Percentiles rank a stretch among this genome's conserved stretches.
These are phyloP conservation scores for Amanita exitialis DNA, from an alignment of 768 basidiomycete genomes.

Conservation along the genomic window DNA sequence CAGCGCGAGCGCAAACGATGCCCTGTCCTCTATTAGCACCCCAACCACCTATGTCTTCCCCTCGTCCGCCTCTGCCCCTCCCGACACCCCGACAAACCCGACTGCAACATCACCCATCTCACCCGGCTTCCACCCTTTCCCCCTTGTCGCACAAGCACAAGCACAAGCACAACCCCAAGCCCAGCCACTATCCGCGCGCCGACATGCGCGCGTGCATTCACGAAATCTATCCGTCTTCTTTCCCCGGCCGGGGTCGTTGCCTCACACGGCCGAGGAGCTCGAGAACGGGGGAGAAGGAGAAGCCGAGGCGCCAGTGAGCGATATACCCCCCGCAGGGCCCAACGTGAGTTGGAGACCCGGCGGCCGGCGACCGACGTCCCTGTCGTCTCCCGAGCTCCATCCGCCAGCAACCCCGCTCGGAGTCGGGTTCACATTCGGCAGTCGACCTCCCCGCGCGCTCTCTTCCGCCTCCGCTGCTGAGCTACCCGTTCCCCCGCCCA, in stretches of 20 bases:
- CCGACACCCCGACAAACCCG: constrained; percentile 10
- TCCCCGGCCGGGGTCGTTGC: constrained; percentile 63
- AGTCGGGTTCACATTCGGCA: constrained; percentile 58
- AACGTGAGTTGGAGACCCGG: constrained; percentile 17
- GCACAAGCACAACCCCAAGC: constrained; percentile 3
- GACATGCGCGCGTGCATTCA: constrained; percentile 77
- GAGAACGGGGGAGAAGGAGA: constrained; percentile 23
- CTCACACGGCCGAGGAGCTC: constrained; percentile 47
- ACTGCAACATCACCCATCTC: background rate
- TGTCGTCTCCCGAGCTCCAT: background rate
- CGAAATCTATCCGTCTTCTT: constrained; percentile 91
- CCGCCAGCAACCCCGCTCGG: constrained; percentile 28
- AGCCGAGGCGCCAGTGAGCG: constrained; percentile 36
- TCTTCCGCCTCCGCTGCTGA: background rate
- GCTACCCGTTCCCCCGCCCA: constrained; percentile 16
- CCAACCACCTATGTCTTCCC: constrained; percentile 9
- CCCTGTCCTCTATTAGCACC: constrained; percentile 10
- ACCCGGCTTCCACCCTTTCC: background rate
- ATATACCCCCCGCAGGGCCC: constrained; percentile 33
- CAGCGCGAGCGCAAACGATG: constrained; percentile 12
- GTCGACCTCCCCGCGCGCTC: constrained; percentile 24
- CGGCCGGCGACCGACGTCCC: background rate
- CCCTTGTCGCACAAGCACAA: background rate
- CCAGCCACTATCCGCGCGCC: constrained; percentile 20
- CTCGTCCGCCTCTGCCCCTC: constrained; percentile 12